A percentile compares a stretch with the other conserved stretches of the same genome.
Evolutionary conservation across 2,329 filamentous ascomycete species (phyloP).

Genomic region (Colletotrichum acutatum): DNA sequence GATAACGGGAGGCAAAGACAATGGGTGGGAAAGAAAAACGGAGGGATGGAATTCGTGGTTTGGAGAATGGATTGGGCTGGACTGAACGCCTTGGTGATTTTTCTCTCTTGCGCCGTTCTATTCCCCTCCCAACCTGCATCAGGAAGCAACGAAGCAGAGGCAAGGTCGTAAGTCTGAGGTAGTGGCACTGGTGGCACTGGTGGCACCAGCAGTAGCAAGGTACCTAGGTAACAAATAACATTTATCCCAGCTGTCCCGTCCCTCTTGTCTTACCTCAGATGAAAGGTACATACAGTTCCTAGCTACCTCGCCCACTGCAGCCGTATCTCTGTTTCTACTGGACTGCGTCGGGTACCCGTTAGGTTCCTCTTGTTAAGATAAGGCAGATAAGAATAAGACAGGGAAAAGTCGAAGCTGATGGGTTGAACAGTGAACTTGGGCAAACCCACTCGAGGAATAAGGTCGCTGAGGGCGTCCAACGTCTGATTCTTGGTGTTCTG

Average conservation of each 20-base stretch:
- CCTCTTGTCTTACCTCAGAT: slow-evolving; percentile 20
- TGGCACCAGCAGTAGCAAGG: background rate
- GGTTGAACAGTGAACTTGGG: background rate
- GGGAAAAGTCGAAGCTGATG: background rate
- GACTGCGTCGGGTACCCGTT: background rate
- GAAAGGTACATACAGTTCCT: background rate
- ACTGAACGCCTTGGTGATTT: slow-evolving; percentile 28
- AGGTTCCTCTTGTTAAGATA: background rate
- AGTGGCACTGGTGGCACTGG: slow-evolving; percentile 9
- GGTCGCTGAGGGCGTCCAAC: background rate
- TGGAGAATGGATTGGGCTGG: slow-evolving; percentile 30
- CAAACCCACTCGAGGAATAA: background rate
- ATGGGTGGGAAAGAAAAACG: background rate
- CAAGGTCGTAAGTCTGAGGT: slow-evolving; percentile 1
- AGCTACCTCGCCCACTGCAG: background rate
- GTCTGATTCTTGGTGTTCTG: slow-evolving; percentile 10
- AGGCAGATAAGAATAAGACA: slow-evolving; percentile 1
- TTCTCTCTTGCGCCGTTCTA: slow-evolving; percentile 30
- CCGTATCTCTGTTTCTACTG: background rate
- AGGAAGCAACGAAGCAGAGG: background rate
- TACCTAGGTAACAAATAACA: slow-evolving; percentile 3
- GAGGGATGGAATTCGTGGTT: slow-evolving; percentile 10
- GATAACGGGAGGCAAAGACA: slow-evolving; percentile 29
- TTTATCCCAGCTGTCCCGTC: slow-evolving; percentile 6
- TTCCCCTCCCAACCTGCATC: slow-evolving; percentile 25